Evolutionary conservation across 2,329 filamentous ascomycete species (phyloP), one percentile per base, ranked within the genome.

Genomic region (Tolypocladium capitatum): DNA sequence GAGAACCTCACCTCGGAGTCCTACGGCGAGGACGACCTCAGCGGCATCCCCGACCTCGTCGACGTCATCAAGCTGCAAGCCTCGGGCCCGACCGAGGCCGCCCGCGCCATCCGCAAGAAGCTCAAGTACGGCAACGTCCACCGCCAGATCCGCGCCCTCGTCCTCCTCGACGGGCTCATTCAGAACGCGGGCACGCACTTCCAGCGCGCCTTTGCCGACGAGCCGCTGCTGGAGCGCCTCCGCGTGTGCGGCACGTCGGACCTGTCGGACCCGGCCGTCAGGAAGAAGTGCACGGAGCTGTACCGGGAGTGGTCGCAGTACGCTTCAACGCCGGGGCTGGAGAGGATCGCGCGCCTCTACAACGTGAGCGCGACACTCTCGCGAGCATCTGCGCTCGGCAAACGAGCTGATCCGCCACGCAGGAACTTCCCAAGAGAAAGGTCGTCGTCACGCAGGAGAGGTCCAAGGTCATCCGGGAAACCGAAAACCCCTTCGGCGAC

Each of bases 101-200:
- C 91, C 47, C 81, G 92, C 60, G 90, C 92, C 43, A 78, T 98
- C 57, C 81, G 92, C 51, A 98, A 98, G 78, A 97, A 97, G 72
- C 79, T 98, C 75, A 98, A 98, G 71, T 97, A 98, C 67, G 92
- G 92, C 57, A 94, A 81, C 59, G 75, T 86, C n/a, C 91, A 97
- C 65, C 84, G 89, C 45, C 92, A 98, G 66, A 75, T 97, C 32
- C 81, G 92, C 50, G 86, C 92, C 33, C 76, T 98, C 21, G 84
- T 85, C 11, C 83, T 98, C 45, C 77, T 98, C 2, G 92, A 98
- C 63, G 90, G 86, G 38, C 74, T 98, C 35, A 92, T 98, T 51
- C 87, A 96, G 61, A 98, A 98, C 68, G 90, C 89, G 2, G 91
- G 91, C 1, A 75, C 84, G 13, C 80, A 84, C 13, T 96, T 97